Base-by-base conservation (phyloP, 176 grass and related monocot genomes). In the Carex kokanica region DNA sequence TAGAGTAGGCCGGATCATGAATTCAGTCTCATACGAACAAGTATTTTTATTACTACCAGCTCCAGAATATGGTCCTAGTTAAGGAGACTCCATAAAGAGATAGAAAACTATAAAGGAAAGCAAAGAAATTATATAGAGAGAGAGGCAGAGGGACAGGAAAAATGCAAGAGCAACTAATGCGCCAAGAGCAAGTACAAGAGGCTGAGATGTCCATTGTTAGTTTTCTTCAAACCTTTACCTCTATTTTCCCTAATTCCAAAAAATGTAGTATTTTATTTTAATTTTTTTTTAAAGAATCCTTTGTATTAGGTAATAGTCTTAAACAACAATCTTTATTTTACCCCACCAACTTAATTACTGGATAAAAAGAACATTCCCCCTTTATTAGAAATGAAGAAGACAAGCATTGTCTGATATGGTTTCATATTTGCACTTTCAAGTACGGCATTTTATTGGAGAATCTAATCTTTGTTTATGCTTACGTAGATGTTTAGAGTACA, bases 401-500 rank as follows among this genome's bases (percentile, higher is more conserved):
- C 20, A 54, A 47, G 41, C n/a, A 49, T 47, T 81, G 6, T 47
- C n/a, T 27, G 79, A 81, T 81, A 51, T 64, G 13, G 40, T 52
- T 82, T 82, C 60, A 41, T 43, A 66, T 67, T 82, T 81, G 36
- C 60, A 64, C 60, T 51, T 66, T 17, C 11, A 2, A 17, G 56
- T 80, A 64, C 56, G 14, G 59, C 40, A 67, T 66, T 82, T 66
- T 51, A 4, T 64, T 82, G 61, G 59, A 81, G 80, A 82, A 63
- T 49, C 38, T 65, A 66, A 82, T 82, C 80, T 82, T 64, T 66
- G 40, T 82, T 66, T 67, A 64, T 66, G 40, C 80, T 66, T 66
- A 25, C 20, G 27, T 49, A 51, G 29, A 51, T 45, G 56, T 82
- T 66, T 49, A n/a, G 5, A 65, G 43, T 67, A 80, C 58, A 80